Conservation (phyloP, 768 basidiomycete genomes). For the Imleria badia region DNA sequence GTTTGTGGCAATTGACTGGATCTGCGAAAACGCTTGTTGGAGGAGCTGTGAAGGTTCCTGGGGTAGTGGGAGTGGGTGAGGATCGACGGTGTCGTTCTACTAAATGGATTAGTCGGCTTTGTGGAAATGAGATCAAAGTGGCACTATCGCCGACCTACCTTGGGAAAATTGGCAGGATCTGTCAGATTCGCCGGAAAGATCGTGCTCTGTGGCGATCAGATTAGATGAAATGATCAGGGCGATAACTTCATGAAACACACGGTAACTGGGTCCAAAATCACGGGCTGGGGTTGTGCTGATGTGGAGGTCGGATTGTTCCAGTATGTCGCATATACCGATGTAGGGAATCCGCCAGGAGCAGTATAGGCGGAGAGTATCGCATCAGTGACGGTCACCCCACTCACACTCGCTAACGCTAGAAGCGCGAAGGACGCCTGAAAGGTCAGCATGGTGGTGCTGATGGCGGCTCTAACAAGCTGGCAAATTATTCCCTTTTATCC, state of each 20-base stretch:
- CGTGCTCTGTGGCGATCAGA: slow-evolving; percentile 41
- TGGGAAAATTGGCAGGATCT: slow-evolving; percentile 58
- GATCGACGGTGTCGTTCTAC: slow-evolving; percentile 45
- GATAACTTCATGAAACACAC: slow-evolving; percentile 35
- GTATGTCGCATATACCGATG: slow-evolving; percentile 57
- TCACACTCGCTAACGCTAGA: slow-evolving; percentile 9
- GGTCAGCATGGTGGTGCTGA: slow-evolving; percentile 14
- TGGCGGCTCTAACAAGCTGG: not conserved
- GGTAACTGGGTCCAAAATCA: slow-evolving; percentile 65
- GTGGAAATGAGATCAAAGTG: not conserved
- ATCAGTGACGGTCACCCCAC: slow-evolving; percentile 5
- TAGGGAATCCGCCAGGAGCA: slow-evolving; percentile 62
- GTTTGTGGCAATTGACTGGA: slow-evolving; percentile 38
- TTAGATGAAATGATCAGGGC: not conserved
- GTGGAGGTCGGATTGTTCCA: slow-evolving; percentile 72
- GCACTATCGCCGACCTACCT: slow-evolving; percentile 23
- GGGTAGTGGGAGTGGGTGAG: slow-evolving; percentile 42
- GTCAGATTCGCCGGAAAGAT: slow-evolving; percentile 61
- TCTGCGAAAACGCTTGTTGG: slow-evolving; percentile 38
- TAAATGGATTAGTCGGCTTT: not conserved
- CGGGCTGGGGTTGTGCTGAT: slow-evolving; percentile 65
- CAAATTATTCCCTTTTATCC: slow-evolving; percentile 3
- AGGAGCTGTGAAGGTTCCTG: slow-evolving; percentile 37
- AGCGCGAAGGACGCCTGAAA: slow-evolving; percentile 9
- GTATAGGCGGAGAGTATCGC: slow-evolving; percentile 44